phyloP scores from a whole-genome alignment of 257 asterid genomes.

The Nicotiana obtusifolia region DNA sequence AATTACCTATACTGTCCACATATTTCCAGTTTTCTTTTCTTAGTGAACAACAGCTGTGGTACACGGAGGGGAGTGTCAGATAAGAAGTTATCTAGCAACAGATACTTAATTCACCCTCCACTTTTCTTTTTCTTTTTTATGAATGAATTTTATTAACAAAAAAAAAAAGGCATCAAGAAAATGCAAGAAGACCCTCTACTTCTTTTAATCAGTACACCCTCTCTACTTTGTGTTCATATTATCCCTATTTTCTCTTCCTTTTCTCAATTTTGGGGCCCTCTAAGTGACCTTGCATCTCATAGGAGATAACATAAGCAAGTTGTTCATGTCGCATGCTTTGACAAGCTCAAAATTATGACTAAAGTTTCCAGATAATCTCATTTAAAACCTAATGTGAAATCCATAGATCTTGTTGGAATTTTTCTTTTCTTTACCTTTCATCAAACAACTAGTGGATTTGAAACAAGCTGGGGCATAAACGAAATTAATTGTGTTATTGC shows the following conservation, averaged over 20 bases:
- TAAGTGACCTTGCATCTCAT: neutral
- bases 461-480: neutral
- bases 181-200: too few relatives aligned
- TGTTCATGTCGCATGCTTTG: neutral
- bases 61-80: neutral
- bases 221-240: neutral
- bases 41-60: neutral
- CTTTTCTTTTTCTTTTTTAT: too few relatives aligned
- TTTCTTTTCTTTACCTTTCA: slow-evolving; percentile 7
- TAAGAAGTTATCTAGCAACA: slow-evolving; percentile 4
- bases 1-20: neutral
- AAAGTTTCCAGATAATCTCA: neutral
- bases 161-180: too few relatives aligned
- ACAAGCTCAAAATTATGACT: neutral
- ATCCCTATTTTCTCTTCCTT: slow-evolving; percentile 3
- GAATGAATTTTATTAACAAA: too few relatives aligned
- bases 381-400: neutral
- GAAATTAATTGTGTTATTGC: neutral
- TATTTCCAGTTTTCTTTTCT: neutral
- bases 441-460: neutral
- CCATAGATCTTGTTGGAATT: neutral
- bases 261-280: neutral
- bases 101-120: neutral
- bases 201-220: neutral
- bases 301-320: neutral